Evolutionary conservation across 495 filamentous ascomycete genomes (phyloP).

Genomic region (Penicillium bialowiezense): DNA sequence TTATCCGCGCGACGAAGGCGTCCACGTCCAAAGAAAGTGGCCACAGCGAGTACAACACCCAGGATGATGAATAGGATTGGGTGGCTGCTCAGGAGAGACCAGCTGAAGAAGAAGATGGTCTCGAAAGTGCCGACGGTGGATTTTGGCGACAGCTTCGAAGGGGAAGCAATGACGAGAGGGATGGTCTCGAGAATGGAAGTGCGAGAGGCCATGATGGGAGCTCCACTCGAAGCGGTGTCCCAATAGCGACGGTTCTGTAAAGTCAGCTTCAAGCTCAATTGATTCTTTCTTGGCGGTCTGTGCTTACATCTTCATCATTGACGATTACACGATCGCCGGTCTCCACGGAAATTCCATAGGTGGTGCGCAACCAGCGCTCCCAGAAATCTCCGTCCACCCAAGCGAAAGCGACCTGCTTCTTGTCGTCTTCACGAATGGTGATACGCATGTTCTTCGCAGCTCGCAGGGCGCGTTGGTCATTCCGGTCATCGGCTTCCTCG

Average conservation of each 20-base stretch:
- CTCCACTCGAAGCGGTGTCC: conserved; percentile 87
- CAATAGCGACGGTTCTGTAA: conserved; percentile 85
- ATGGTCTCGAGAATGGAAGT: conserved; percentile 95
- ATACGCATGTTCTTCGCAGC: conserved; percentile 90
- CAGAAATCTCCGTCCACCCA: conserved; percentile 98
- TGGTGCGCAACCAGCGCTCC: conserved; percentile 93
- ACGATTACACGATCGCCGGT: conserved; percentile 92
- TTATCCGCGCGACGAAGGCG: conserved; percentile 28
- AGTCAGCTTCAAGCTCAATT: conserved; percentile 24
- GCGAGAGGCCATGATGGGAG: conserved; percentile 81
- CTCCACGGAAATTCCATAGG: conserved; percentile 83
- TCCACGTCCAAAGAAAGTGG: conserved; percentile 32
- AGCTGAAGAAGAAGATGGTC: conserved; percentile 73
- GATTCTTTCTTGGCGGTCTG: conserved; percentile 10
- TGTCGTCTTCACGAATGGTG: conserved; percentile 79
- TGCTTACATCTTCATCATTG: conserved; percentile 91
- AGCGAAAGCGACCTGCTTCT: conserved; percentile 91
- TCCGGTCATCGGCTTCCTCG: conserved; percentile 91
- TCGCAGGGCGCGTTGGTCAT: conserved; percentile 81
- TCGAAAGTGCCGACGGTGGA: conserved; percentile 76
- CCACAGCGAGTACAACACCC: conserved; percentile 42
- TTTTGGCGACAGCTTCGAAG: conserved; percentile 83
- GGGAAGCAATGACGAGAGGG: conserved; percentile 67
- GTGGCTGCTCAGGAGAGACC: conserved; percentile 64
- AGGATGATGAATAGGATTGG: conserved; percentile 67